Evolutionary conservation across 257 asterid species (phyloP).

Genomic region (Penstemon newberryi): DNA sequence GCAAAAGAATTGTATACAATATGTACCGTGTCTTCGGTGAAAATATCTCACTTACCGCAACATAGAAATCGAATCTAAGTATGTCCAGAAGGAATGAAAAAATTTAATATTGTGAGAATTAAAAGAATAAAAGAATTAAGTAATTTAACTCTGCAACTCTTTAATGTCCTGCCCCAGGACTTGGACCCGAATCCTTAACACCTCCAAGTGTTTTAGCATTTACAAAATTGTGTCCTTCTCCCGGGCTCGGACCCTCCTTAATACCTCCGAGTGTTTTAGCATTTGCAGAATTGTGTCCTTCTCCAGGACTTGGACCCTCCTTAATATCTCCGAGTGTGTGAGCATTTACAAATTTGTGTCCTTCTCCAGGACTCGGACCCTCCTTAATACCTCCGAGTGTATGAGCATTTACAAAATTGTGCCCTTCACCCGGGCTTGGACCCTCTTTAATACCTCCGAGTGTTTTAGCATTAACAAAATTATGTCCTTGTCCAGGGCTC

Average conservation of each 20-base stretch:
- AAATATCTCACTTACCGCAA: no score
- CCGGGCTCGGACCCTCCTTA: conserved; percentile 30
- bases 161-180: no score
- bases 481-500: conserved; percentile 20
- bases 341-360: conserved; percentile 25
- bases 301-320: background rate
- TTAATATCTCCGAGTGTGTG: conserved; percentile 2
- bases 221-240: conserved; percentile 17
- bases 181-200: background rate
- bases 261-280: conserved; percentile 15
- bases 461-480: conserved; percentile 11
- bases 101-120: no score
- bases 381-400: conserved; percentile 28
- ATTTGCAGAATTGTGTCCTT: conserved; percentile 20
- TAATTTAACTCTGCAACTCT: no score
- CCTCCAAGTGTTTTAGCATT: conserved; percentile 20
- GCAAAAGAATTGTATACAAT: no score
- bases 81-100: no score
- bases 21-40: no score
- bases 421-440: conserved; percentile 34
- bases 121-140: no score
- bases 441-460: conserved; percentile 33
- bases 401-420: background rate
- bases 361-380: conserved; percentile 29
- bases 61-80: no score